A percentile compares a stretch with the other conserved stretches of the same genome.
Conservation (phyloP, 2,329 filamentous ascomycete genomes). For the Aspergillus neotritici region DNA sequence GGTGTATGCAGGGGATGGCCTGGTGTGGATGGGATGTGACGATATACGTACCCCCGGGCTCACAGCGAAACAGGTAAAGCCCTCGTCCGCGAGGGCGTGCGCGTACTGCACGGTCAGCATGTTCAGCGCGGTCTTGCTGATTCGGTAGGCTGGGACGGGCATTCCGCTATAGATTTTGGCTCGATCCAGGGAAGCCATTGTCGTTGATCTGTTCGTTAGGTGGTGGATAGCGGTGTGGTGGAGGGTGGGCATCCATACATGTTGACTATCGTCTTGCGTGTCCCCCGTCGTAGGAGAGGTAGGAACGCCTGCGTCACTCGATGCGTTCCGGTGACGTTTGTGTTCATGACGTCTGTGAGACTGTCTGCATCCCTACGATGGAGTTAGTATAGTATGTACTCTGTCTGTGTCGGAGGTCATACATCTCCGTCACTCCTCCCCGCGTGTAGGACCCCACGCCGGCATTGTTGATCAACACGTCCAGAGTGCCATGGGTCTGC, state of each 20-base stretch:
- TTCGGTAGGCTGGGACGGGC: conserved; percentile 37
- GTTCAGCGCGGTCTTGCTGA: conserved; percentile 47
- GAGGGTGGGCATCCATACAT: conserved; percentile 32
- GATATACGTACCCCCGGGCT: conserved; percentile 41
- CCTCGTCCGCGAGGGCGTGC: conserved; percentile 28
- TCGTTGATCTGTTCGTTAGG: conserved; percentile 32
- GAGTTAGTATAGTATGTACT: too few relatives aligned
- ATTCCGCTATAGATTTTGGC: conserved; percentile 15
- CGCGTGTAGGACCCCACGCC: conserved; percentile 24
- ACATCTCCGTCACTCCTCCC: conserved; percentile 22
- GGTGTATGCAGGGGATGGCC: not conserved
- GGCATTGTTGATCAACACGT: conserved; percentile 46
- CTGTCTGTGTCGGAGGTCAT: not conserved
- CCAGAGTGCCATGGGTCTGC: conserved; percentile 35
- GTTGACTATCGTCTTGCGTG: conserved; percentile 41
- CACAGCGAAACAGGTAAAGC: conserved; percentile 39
- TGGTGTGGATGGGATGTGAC: too few relatives aligned
- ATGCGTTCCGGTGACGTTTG: conserved; percentile 41
- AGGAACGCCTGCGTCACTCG: conserved; percentile 37
- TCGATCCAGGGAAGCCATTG: conserved; percentile 39
- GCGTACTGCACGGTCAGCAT: conserved; percentile 38
- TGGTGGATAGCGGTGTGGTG: not conserved
- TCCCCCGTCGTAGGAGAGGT: conserved; percentile 34
- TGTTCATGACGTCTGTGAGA: conserved; percentile 34
- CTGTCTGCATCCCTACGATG: conserved; percentile 25